phyloP scores from a whole-genome alignment of 78 protist genomes.

The Dictyostelium purpureum region DNA sequence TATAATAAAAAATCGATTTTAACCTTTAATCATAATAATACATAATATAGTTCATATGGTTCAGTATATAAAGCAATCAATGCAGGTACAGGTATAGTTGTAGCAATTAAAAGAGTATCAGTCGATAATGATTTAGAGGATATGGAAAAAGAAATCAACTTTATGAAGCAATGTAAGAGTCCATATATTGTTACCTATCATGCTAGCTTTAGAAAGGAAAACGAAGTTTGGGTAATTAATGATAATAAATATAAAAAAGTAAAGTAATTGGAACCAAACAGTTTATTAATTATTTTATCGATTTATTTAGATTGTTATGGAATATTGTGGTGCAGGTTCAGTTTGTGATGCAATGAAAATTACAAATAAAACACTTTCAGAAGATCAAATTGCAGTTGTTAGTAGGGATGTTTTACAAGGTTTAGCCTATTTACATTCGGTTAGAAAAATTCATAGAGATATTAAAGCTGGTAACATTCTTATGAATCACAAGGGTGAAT shows the following conservation, averaged over 20 bases:
- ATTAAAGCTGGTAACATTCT: conserved; percentile 88
- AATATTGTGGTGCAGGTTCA: conserved; percentile 94
- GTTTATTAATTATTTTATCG: not conserved
- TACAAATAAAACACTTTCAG: conserved; percentile 82
- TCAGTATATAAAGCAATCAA: conserved; percentile 79
- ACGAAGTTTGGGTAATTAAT: conserved; percentile 83
- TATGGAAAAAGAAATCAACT: conserved; percentile 81
- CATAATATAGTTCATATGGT: conserved; percentile 71
- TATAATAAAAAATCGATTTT: not conserved
- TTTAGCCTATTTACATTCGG: conserved; percentile 75
- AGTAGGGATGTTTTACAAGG: conserved; percentile 85
- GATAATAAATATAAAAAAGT: not conserved
- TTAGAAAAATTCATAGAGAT: conserved; percentile 95
- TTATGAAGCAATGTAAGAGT: conserved; percentile 80
- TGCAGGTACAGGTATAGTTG: conserved; percentile 36
- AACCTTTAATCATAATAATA: not conserved
- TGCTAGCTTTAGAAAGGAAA: conserved; percentile 80
- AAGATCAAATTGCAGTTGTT: conserved; percentile 88
- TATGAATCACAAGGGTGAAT: conserved; percentile 75
- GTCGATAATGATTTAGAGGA: conserved; percentile 83
- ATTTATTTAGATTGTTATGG: conserved; percentile 88
- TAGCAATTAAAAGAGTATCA: conserved; percentile 82
- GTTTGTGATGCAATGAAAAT: conserved; percentile 83
- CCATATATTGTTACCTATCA: conserved; percentile 72
- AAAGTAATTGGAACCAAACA: not conserved